Base-by-base conservation (phyloP, 2,329 filamentous ascomycete genomes). In the Magnaporthales sp. region DNA sequence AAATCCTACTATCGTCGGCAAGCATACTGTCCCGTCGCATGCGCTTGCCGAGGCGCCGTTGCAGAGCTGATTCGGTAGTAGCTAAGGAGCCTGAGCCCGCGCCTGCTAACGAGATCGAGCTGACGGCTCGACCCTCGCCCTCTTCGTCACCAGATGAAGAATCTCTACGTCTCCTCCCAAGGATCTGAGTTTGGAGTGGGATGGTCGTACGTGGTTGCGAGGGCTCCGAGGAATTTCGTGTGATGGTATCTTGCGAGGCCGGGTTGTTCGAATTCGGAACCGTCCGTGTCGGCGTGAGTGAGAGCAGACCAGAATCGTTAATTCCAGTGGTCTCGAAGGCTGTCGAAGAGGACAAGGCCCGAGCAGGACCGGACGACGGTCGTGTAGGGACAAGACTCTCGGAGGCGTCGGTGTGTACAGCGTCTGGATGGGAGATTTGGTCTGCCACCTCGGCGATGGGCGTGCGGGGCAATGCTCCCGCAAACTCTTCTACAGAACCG, bases 11-110 rank as follows among this genome's bases (percentile, higher is more conserved):
- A 22, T 51, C 63, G 63, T 65, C 63, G 27, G 63, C 63, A 29
- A 65, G 51, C 63, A 65, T 65, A 27, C 63, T 65, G 63, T 65
- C 51, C 24, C 63, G 38, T 31, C 63, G 63, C 54, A 46, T 58
- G 46, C 63, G 63, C 63, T 65, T 65, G 32, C 51, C 51, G 9
- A 30, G 46, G 63, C 63, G 63, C 46, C 63, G 63, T 51, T 65
- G 32, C 29, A 46, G 11, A 54, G 19, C 51, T 51, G 63, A 58
- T 56, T 30, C 63, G 38, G 29, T 65, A 29, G 63, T 29, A 26
- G 63, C 63, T 54, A 46, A 56, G 29, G 63, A 51, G 63, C 63
- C 63, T 51, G 63, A 30, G 29, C 38, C 27, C n/a, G 38, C 63
- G 26, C 29, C 26, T 32, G 60, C 60, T 30, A 30, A 30, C 26